Percentiles rank a stretch among this genome's conserved stretches.
Evolutionary conservation across 345 rosid species (phyloP).

Genomic region (Aegle marmelos): DNA sequence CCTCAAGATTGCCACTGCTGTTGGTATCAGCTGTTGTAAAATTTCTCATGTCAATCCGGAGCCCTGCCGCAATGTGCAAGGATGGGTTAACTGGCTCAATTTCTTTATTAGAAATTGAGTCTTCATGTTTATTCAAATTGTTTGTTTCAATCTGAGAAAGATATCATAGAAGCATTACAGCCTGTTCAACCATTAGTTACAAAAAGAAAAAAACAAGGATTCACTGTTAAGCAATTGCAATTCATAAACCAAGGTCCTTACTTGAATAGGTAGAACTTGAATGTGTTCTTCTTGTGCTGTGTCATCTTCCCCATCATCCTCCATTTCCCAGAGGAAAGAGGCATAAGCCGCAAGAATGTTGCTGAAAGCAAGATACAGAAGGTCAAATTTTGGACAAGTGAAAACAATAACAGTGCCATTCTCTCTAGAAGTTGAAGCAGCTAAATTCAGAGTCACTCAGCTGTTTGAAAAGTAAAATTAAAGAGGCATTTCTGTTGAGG

Average conservation of each 20-base stretch:
- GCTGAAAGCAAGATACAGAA: constrained; percentile 36
- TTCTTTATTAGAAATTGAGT: background rate
- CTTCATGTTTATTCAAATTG: background rate
- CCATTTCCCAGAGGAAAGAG: constrained; percentile 82
- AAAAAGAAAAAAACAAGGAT: background rate
- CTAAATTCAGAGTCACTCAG: background rate
- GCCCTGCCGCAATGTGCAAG: constrained; percentile 1
- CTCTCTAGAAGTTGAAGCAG: background rate
- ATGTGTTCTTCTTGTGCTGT: constrained; percentile 12
- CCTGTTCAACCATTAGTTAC: background rate
- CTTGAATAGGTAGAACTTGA: constrained; percentile 35
- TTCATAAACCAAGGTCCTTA: background rate
- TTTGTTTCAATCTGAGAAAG: constrained; percentile 14
- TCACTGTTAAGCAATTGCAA: background rate
- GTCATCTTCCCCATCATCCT: constrained; percentile 37
- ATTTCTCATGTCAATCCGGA: background rate
- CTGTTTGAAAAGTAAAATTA: background rate
- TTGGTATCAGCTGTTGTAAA: background rate
- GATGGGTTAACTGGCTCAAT: constrained; percentile 3
- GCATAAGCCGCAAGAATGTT: constrained; percentile 76
- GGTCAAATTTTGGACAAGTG: background rate
- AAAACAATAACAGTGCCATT: background rate
- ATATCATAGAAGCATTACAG: background rate
- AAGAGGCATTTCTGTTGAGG: background rate
- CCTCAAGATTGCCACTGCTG: constrained; percentile 15